Conservation (phyloP, 1,284 basidiomycete species). For the Ustilago sp. region DNA sequence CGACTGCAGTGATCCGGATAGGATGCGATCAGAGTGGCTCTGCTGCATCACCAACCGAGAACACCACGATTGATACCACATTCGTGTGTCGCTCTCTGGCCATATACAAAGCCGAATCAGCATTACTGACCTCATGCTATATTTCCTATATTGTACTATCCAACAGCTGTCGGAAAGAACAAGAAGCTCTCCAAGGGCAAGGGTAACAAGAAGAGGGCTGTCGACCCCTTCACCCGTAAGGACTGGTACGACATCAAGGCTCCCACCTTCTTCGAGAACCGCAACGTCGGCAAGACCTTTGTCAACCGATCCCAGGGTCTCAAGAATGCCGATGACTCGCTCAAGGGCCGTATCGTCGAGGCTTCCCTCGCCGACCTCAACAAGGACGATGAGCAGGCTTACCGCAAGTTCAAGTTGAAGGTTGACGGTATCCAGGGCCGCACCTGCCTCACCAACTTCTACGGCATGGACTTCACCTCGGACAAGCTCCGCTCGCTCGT, state of each 20-base stretch:
- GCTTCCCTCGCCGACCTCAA: conserved; percentile 97
- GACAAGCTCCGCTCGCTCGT: conserved; percentile 99
- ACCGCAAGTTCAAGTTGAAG: conserved; percentile 99
- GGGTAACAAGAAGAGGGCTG: conserved; percentile 98
- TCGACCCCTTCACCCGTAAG: conserved; percentile 99
- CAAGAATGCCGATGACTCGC: conserved; percentile 98
- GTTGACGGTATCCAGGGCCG: conserved; percentile 98
- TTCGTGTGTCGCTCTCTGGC: not conserved
- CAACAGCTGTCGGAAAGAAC: conserved; percentile 77
- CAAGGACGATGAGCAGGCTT: conserved; percentile 99
- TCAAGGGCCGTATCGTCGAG: conserved; percentile 97
- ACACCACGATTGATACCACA: not conserved
- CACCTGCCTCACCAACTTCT: conserved; percentile 99
- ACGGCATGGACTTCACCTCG: conserved; percentile 99
- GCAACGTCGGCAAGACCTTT: conserved; percentile 98
- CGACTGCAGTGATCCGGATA: not conserved
- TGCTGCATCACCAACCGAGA: not conserved
- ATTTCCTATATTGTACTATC: not conserved
- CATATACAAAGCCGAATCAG: not conserved
- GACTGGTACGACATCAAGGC: conserved; percentile 99
- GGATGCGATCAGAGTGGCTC: conserved; percentile 25
- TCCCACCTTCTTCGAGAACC: conserved; percentile 95
- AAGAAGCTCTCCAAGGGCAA: conserved; percentile 99
- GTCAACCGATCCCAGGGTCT: conserved; percentile 98
- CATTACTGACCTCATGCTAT: conserved; percentile 12